These are phyloP conservation scores for Abrus pulchellus DNA, from an alignment of 306 rosid species.

Conservation along the genomic window DNA sequence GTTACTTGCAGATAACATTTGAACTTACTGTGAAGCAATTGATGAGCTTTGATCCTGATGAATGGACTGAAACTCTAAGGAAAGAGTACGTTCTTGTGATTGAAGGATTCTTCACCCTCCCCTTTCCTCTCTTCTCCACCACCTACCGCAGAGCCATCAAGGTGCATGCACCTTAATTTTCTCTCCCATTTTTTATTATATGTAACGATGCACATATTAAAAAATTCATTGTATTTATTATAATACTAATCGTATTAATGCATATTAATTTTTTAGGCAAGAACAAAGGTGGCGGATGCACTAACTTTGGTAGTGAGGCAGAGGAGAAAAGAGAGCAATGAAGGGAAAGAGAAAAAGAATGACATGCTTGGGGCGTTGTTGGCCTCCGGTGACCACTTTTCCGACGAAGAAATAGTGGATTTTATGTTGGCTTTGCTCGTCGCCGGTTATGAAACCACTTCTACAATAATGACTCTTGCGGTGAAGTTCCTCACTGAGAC, in stretches of 20 bases:
- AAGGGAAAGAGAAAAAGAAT: conserved; percentile 55
- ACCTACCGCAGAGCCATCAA: conserved; percentile 90
- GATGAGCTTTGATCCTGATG: conserved; percentile 95
- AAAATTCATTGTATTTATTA: too few species aligned
- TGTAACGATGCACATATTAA: too few species aligned
- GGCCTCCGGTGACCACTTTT: conserved; percentile 78
- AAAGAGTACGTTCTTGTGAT: conserved; percentile 88
- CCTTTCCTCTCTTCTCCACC: conserved; percentile 80
- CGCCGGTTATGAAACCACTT: conserved; percentile 96
- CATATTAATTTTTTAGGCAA: conserved; percentile 59
- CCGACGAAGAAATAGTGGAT: conserved; percentile 88
- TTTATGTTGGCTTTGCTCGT: conserved; percentile 89
- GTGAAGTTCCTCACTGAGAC: conserved; percentile 92
- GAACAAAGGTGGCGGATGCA: conserved; percentile 94
- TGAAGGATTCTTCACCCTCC: conserved; percentile 92
- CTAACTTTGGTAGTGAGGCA: conserved; percentile 71
- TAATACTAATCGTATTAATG: neutral
- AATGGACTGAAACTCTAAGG: conserved; percentile 86
- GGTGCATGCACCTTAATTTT: conserved; percentile 48
- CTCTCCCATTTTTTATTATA: neutral
- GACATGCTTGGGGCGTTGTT: conserved; percentile 87
- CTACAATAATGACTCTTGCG: conserved; percentile 96
- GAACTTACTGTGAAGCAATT: conserved; percentile 96
- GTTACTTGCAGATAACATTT: conserved; percentile 77
- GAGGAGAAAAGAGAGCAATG: conserved; percentile 67